Evolutionary conservation across 2,329 filamentous ascomycete genomes (phyloP).

Genomic region (Xylaria sp.): DNA sequence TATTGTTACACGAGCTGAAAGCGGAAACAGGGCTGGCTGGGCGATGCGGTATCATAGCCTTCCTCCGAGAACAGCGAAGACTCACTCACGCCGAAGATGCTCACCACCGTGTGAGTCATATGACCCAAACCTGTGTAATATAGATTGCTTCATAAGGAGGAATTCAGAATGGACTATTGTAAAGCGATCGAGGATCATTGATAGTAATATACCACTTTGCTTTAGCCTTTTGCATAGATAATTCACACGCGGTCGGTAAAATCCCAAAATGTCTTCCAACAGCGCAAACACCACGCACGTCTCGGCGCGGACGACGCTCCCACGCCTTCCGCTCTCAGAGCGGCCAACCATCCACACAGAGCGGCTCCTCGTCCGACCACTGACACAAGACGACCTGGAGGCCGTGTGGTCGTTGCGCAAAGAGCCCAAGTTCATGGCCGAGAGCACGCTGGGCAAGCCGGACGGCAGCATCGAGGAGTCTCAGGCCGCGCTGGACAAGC

Average conservation of each 20-base stretch:
- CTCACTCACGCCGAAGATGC: conserved; percentile 20
- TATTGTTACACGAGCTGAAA: not conserved
- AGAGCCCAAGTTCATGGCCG: conserved; percentile 42
- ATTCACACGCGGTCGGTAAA: not conserved
- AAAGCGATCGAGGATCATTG: not conserved
- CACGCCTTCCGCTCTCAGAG: conserved; percentile 38
- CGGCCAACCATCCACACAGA: conserved; percentile 39
- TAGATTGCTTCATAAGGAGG: not conserved
- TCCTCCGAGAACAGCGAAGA: conserved; percentile 10
- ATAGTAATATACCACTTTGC: not conserved
- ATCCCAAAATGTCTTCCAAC: conserved; percentile 17
- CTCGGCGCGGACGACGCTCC: conserved; percentile 40
- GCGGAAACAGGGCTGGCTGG: not conserved
- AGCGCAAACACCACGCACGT: not conserved
- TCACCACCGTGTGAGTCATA: conserved; percentile 32
- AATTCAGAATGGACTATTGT: not conserved
- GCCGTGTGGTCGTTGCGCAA: conserved; percentile 38
- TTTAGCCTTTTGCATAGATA: not conserved
- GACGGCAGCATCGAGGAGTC: conserved; percentile 41
- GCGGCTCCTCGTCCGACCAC: conserved; percentile 43
- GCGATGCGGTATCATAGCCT: not conserved
- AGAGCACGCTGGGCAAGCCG: conserved; percentile 37
- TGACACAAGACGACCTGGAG: conserved; percentile 38
- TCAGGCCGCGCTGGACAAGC: conserved; percentile 30
- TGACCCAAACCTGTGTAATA: not conserved